Evolutionary conservation across 345 rosid genomes (phyloP).

Genomic region (Populus simonii): DNA sequence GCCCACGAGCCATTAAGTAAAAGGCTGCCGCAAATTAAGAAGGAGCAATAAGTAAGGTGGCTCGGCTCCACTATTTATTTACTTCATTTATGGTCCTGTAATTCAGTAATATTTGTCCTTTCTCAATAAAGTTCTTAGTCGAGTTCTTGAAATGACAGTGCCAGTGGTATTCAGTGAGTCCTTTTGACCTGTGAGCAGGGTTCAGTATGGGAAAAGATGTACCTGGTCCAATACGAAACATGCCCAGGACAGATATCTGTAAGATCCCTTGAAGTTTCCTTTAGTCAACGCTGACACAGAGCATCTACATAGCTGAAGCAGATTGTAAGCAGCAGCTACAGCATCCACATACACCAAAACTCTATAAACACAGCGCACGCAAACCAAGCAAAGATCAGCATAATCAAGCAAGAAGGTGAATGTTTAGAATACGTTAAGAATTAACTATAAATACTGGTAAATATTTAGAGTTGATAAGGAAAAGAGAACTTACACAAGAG

Average conservation of each 20-base stretch:
- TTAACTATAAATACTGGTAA: too few relatives aligned
- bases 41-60: too few relatives aligned
- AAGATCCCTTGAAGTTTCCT: constrained; percentile 19
- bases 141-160: too few relatives aligned
- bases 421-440: too few relatives aligned
- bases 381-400: neutral
- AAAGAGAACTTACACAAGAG: constrained; percentile 41
- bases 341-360: constrained; percentile 41
- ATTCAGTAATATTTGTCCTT: too few relatives aligned
- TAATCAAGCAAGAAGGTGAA: neutral
- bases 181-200: neutral
- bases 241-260: constrained; percentile 36
- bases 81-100: too few relatives aligned
- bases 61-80: too few relatives aligned
- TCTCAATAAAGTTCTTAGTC: too few relatives aligned
- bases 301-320: constrained; percentile 48
- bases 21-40: too few relatives aligned
- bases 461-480: neutral
- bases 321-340: constrained; percentile 53
- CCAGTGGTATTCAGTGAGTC: neutral
- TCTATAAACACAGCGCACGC: constrained; percentile 16
- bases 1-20: too few relatives aligned
- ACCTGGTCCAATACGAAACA: constrained; percentile 65
- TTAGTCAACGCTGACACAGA: constrained; percentile 17
- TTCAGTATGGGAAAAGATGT: neutral